These are phyloP conservation scores for Exophiala spinifera DNA, from an alignment of 2,329 filamentous ascomycete genomes.

Conservation along the genomic window DNA sequence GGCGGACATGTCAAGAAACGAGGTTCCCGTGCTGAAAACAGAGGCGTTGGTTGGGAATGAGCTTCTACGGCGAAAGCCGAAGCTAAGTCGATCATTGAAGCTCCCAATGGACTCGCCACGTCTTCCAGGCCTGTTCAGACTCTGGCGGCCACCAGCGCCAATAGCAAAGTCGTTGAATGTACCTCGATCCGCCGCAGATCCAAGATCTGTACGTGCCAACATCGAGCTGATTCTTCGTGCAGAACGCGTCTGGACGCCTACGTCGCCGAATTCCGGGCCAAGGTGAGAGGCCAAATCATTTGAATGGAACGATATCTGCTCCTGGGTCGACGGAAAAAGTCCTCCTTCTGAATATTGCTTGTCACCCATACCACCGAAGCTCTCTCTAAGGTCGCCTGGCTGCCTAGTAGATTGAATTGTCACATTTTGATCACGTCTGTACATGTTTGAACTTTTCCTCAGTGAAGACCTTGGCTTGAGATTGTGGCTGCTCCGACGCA, in stretches of 20 bases:
- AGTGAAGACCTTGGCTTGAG: constrained; percentile 28
- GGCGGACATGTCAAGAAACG: constrained; percentile 65
- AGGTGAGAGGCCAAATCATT: constrained; percentile 66
- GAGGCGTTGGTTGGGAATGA: constrained; percentile 54
- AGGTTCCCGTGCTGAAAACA: constrained; percentile 52
- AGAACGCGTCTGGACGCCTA: constrained; percentile 55
- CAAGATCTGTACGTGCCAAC: constrained; percentile 80
- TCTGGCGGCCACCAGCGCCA: constrained; percentile 44
- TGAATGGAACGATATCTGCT: constrained; percentile 51
- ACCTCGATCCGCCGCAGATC: constrained; percentile 75
- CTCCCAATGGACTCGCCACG: constrained; percentile 73
- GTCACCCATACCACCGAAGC: constrained; percentile 62
- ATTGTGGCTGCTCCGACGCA: constrained; percentile 38
- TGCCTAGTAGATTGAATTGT: constrained; percentile 66
- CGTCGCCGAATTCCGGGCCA: constrained; percentile 62
- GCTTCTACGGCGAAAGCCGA: constrained; percentile 51
- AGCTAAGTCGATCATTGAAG: constrained; percentile 62
- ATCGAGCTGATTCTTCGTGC: constrained; percentile 88
- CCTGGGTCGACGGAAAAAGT: constrained; percentile 34
- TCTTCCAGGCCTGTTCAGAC: constrained; percentile 51
- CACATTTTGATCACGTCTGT: constrained; percentile 61
- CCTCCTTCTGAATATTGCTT: constrained; percentile 32
- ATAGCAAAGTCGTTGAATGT: constrained; percentile 71
- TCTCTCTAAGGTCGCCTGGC: constrained; percentile 66
- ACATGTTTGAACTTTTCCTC: constrained; percentile 64